These are phyloP conservation scores for Exsudoporus frostii DNA, from an alignment of 768 basidiomycete species.

Conservation along the genomic window DNA sequence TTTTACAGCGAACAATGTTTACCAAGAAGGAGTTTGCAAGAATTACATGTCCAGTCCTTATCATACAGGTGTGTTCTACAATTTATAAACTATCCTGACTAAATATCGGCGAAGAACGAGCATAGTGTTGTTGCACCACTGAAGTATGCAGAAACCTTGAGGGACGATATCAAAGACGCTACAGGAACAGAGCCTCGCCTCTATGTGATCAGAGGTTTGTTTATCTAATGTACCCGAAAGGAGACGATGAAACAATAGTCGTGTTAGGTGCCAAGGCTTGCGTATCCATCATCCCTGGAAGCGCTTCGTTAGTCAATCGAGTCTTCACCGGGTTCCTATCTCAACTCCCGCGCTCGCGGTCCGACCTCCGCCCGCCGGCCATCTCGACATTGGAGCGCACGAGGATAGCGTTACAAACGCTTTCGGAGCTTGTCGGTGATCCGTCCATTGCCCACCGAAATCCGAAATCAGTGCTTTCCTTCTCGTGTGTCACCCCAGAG, in stretches of 20 bases:
- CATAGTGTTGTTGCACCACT: slow-evolving; percentile 50
- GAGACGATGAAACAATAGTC: neutral
- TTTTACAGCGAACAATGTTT: slow-evolving; percentile 52
- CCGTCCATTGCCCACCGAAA: slow-evolving; percentile 46
- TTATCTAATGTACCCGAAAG: neutral
- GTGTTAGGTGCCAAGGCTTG: slow-evolving; percentile 51
- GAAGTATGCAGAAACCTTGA: slow-evolving; percentile 54
- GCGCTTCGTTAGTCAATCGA: slow-evolving; percentile 60
- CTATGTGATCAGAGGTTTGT: slow-evolving; percentile 60
- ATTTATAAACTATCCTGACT: neutral
- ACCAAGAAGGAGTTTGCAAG: slow-evolving; percentile 43
- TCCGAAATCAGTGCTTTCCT: slow-evolving; percentile 62
- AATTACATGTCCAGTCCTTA: slow-evolving; percentile 61
- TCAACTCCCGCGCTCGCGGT: slow-evolving; percentile 47
- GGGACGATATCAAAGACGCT: slow-evolving; percentile 46
- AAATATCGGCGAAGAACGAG: slow-evolving; percentile 48
- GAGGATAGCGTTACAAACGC: slow-evolving; percentile 47
- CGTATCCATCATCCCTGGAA: slow-evolving; percentile 53
- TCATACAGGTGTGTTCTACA: slow-evolving; percentile 54
- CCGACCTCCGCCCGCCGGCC: slow-evolving; percentile 42
- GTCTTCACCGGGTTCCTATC: slow-evolving; percentile 60
- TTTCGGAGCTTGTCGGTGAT: slow-evolving; percentile 51
- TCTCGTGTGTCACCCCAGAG: slow-evolving; percentile 57
- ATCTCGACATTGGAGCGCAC: slow-evolving; percentile 47
- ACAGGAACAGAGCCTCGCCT: slow-evolving; percentile 45